Evolutionary conservation across 2,329 filamentous ascomycete species (phyloP), one percentile per base, ranked within the genome.

Genomic region (Aspergillus uvarum): DNA sequence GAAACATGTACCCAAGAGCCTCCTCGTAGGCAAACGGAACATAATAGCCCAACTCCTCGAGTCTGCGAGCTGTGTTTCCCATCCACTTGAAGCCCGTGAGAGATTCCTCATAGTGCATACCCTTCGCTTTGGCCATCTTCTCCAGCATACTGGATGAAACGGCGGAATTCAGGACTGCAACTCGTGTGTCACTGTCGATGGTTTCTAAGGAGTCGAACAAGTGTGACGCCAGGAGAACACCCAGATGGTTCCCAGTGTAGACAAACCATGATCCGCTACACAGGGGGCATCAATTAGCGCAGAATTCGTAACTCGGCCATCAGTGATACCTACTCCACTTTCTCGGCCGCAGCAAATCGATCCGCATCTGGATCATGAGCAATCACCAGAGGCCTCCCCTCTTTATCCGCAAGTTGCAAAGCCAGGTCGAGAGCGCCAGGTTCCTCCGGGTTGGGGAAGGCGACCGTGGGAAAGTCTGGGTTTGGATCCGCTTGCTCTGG

Each of bases 61-160:
- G 77, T n/a, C 81, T 75, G 19, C 81, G 79, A 1, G 85, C 83
- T 50, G 83, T 78, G 63, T 87, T 88, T 2, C 85, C 86, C 63
- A 89, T 81, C 86, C 86, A 89, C 70, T 89, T 89, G 76, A 89
- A 89, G 1, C 86, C 86, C 0, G 86, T 89, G 31, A 89, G 73
- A 0, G 86, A 87, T 67, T 88, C 86, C 59, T 80, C 77, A 67
- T 84, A 87, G 54, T 81, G 75, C 63, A 87, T 83, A 2, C 82
- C 83, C 70, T 83, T 82, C 21, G 79, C 75, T 29, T 75, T 68
- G 1, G 85, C 85, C 75, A 88, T 83, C 26, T 80, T 80, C 11
- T 80, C 76, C 1, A 89, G 78, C 84, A 88, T 88, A n/a, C 82
- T 79, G 0, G 83, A 86, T 2, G 85, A 87, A 2, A 89, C 86